Conservation (phyloP, 2,329 filamentous ascomycete species). For the Cladobotryum protrusum region DNA sequence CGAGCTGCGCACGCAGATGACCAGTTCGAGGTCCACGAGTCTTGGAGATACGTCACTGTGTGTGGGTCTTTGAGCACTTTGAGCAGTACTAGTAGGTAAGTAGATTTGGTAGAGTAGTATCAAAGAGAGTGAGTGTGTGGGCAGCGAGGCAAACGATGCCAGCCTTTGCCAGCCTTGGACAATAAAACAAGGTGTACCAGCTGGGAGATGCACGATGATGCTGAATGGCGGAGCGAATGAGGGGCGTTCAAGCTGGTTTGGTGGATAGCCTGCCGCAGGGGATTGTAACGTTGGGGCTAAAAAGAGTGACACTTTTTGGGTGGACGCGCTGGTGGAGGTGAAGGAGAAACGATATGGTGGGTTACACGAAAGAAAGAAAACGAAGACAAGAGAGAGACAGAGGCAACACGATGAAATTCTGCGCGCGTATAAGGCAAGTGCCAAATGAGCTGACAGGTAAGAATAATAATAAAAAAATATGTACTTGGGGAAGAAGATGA, state of each 20-base stretch:
- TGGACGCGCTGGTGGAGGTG: background rate
- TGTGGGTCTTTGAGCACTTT: slow-evolving; percentile 3
- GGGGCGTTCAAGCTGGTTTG: background rate
- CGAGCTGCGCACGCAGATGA: slow-evolving; percentile 12
- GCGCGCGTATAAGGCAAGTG: too few relatives aligned
- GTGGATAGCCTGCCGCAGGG: background rate
- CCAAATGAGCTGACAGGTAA: too few relatives aligned
- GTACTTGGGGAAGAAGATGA: too few relatives aligned
- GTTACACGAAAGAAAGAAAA: background rate
- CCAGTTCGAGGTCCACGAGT: slow-evolving; percentile 9
- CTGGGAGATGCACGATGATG: background rate
- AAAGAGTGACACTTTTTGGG: too few relatives aligned
- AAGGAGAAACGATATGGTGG: background rate
- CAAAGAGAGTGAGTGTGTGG: too few relatives aligned
- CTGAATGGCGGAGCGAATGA: background rate
- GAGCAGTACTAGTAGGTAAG: background rate
- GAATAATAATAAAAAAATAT: too few relatives aligned
- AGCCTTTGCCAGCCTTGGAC: too few relatives aligned
- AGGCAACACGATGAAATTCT: background rate
- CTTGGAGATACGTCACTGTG: slow-evolving; percentile 12
- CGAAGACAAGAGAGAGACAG: background rate
- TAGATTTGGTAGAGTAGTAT: too few relatives aligned
- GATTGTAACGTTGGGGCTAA: too few relatives aligned
- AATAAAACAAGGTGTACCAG: background rate
- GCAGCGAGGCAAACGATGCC: too few relatives aligned